Conservation (phyloP, 2,329 filamentous ascomycete species). For the Penicillium sp. region DNA sequence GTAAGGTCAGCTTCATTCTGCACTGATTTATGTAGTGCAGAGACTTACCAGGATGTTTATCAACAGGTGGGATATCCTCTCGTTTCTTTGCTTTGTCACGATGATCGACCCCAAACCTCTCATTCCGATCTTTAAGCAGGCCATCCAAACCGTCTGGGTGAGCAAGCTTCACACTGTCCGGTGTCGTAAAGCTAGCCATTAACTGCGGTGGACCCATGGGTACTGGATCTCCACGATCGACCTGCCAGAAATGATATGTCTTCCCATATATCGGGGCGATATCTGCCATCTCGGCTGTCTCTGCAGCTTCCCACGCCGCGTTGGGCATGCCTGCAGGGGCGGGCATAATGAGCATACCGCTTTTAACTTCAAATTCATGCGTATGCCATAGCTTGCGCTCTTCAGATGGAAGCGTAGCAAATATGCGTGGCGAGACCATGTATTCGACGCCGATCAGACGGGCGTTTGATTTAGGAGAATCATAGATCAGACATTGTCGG, state of each 20-base stretch:
- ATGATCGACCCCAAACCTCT: conserved; percentile 53
- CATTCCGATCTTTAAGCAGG: conserved; percentile 52
- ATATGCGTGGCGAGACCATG: conserved; percentile 73
- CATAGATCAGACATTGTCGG: conserved; percentile 82
- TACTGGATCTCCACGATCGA: conserved; percentile 67
- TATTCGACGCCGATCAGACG: conserved; percentile 83
- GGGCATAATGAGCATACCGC: conserved; percentile 45
- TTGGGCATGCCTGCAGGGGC: conserved; percentile 45
- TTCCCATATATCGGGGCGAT: conserved; percentile 76
- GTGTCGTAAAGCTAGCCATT: conserved; percentile 58
- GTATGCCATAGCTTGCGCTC: conserved; percentile 80
- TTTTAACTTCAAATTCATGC: conserved; percentile 52
- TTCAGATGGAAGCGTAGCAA: conserved; percentile 60
- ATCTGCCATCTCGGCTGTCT: conserved; percentile 77
- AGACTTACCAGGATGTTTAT: conserved; percentile 37
- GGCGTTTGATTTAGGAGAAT: conserved; percentile 64
- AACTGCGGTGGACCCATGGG: conserved; percentile 61
- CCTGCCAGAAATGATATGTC: conserved; percentile 83
- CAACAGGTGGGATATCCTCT: conserved; percentile 44
- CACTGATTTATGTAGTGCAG: neutral
- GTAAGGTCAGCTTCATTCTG: conserved; percentile 5
- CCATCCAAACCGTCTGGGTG: conserved; percentile 30
- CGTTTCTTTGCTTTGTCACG: conserved; percentile 54
- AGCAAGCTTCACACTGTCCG: conserved; percentile 25
- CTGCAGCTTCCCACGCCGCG: conserved; percentile 69